These are phyloP conservation scores for Penicillium verhagenii DNA, from an alignment of 495 filamentous ascomycete genomes.

Conservation along the genomic window DNA sequence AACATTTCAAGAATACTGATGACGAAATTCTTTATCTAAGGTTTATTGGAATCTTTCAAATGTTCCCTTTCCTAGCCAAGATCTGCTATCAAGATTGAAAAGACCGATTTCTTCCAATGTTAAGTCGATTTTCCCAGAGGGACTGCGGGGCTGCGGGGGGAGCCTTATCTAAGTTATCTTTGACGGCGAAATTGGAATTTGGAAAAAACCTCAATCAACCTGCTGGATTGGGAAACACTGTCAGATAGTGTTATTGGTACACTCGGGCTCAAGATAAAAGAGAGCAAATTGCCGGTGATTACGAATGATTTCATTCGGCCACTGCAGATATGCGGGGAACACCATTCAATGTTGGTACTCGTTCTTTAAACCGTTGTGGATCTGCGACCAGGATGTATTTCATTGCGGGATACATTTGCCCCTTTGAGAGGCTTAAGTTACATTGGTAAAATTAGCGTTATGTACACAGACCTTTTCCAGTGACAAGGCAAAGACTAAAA, in stretches of 20 bases:
- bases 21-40: not conserved
- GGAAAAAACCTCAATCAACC: not conserved
- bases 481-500: not conserved
- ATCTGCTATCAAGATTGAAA: not conserved
- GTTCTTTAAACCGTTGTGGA: constrained; percentile 1
- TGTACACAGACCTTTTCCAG: constrained; percentile 9
- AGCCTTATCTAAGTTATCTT: not conserved
- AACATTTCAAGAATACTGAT: not conserved
- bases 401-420: constrained; percentile 19
- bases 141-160: too few species aligned
- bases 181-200: not conserved
- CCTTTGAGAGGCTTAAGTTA: constrained; percentile 18
- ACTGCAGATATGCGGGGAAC: not conserved
- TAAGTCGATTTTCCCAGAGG: too few species aligned
- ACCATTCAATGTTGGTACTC: constrained; percentile 10
- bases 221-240: not conserved
- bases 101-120: too few species aligned
- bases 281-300: not conserved
- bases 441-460: constrained; percentile 6
- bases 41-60: not conserved
- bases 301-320: not conserved
- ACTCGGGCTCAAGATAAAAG: not conserved
- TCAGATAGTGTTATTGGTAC: constrained; percentile 1
- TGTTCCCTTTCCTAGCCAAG: not conserved
- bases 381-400: constrained; percentile 3